Conservation (phyloP, 768 basidiomycete genomes). For the Mrakia frigida region DNA sequence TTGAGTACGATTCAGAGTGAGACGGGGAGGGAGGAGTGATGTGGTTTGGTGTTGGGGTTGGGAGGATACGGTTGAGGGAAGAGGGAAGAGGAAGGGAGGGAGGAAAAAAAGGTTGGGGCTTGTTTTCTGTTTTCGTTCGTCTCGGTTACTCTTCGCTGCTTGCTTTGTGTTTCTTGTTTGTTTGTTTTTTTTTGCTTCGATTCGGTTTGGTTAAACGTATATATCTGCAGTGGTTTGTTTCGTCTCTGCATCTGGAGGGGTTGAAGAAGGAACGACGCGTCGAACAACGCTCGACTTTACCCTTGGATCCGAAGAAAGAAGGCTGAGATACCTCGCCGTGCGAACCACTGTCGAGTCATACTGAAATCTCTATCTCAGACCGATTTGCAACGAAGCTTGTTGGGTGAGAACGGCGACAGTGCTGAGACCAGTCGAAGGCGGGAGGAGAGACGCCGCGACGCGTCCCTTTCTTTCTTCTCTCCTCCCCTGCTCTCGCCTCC, state of each 20-base stretch:
- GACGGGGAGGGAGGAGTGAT: neutral
- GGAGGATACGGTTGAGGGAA: too few species aligned
- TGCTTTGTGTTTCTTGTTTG: neutral
- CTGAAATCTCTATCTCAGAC: neutral
- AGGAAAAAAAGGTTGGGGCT: too few species aligned
- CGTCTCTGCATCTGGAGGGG: neutral
- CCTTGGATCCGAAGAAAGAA: too few species aligned
- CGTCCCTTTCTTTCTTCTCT: neutral
- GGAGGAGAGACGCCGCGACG: neutral
- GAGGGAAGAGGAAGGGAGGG: too few species aligned
- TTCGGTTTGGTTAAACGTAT: too few species aligned
- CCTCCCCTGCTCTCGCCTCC: neutral
- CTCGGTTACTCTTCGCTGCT: neutral
- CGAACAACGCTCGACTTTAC: neutral
- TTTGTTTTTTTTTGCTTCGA: neutral
- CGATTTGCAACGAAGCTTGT: neutral
- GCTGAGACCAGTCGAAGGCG: neutral
- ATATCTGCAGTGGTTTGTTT: too few species aligned
- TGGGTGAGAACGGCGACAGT: neutral
- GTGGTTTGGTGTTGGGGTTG: too few species aligned
- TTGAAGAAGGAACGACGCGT: neutral
- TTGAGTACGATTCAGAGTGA: slow-evolving; percentile 12
- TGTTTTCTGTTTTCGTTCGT: neutral
- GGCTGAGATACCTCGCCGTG: too few species aligned
- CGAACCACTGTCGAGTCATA: neutral